Evolutionary conservation across 495 filamentous ascomycete genomes (phyloP), one percentile per base, ranked within the genome.

Genomic region (Talaromyces stipitatus): DNA sequence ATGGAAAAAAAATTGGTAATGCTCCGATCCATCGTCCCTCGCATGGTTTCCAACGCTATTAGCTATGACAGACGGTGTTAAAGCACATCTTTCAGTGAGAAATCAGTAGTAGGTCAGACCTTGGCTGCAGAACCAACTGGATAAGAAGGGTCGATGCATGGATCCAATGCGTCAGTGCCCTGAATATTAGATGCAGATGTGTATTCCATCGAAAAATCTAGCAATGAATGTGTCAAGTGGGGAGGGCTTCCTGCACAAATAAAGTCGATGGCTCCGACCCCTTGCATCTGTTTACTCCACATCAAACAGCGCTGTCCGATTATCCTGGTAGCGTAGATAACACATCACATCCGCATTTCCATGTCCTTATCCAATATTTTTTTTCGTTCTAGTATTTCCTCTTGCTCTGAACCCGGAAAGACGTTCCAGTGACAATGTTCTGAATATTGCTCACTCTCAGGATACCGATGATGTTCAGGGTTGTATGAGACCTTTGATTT

Each of bases 41-140:
- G 54, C 54, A 55, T 55, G 33, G 36, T 30, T 18, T 26, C 9
- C 5, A 46, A 18, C 22, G 29, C 54, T 55, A 55, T 38, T 55
- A 45, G 33, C 38, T 24, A 41, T 55, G 14, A 45, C 36, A 29
- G 4, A 18, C 32, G 28, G 24, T n/a, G 54, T 30, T 30, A 18
- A 54, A 33, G 51, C 10, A 38, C 26, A 30, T n/a, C 36, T 9
- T 3, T 28, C 22, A 28, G 16, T 29, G n/a, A 29, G 38, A 14
- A n/a, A 29, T 2, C 29, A 38, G 29, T 55, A n/a, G 32, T n/a
- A 43, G 20, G 10, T n/a, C n/a, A 22, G 12, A 54, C n/a, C 51
- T 54, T 54, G 51, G 48, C 23, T 28, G 26, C 48, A 51, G 48
- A 11, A 26, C 48, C 26, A 28, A 7, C 9, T 26, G 14, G n/a